Evolutionary conservation across 768 basidiomycete species (phyloP), one percentile per base, ranked within the genome.

Genomic region (Rhizopogon vesiculosus): DNA sequence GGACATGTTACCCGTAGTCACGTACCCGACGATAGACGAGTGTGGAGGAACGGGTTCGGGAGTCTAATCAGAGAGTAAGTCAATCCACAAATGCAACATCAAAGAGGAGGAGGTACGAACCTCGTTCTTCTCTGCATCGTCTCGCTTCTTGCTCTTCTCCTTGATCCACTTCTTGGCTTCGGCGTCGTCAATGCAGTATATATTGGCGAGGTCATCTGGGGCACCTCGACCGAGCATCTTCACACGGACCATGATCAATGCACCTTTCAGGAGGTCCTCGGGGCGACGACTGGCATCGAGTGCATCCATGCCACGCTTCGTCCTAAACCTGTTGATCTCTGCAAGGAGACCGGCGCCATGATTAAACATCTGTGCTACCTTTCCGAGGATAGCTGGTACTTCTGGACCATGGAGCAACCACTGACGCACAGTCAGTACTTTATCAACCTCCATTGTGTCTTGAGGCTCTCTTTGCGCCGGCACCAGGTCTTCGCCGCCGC

Each of bases 1-100:
- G 1, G 94, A 95, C 66, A 81, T 88, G 57, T 85, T 85, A 0
- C 94, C 95, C 2, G 89, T 86, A 0, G 93, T 92, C 18, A 93
- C 78, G 63, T 89, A 91, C 0, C 96, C 95, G 51, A 96, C 82
- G 25, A 90, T 76, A 3, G 71, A 65, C 3, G 72, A 66, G 45
- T 75, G 64, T 1, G 72, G 62, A 5, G 84, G 76, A 7, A 71
- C 66, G 6, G 68, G 59, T 56, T 77, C 73, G 12, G 76, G 77
- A 3, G 84, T 63, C 85, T 87, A 56, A 7, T 42, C 39, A 43
- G 54, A 49, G 38, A 55, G 35, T 43, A 51, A 25, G 22, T 48
- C 5, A 42, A 42, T 62, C 29, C 45, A 15, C 41, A 42, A 40
- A n/a, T 42, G 3, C 31, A 31, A 16, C 18, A n/a, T 25, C 42